Base-by-base conservation (phyloP, 768 basidiomycete species). In the Suillus subluteus region DNA sequence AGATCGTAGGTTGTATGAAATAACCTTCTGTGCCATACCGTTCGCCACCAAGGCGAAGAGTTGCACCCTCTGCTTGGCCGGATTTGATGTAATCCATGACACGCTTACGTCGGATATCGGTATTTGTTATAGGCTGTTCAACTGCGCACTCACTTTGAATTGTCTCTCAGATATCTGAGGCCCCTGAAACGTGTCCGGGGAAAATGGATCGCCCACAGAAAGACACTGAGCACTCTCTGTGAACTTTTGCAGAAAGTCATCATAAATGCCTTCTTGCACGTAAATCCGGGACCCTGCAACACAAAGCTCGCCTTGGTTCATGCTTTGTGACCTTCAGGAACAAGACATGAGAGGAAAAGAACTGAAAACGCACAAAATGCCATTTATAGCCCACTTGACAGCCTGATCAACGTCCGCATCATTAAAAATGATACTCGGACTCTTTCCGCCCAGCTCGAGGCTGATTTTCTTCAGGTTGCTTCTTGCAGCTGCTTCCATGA, bases 21-120 rank as follows among this genome's bases (percentile, higher is more conserved):
- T 83, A 94, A 2, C 91, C 88, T 66, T 86, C 84, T 3, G 72
- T 75, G 8, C 90, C 90, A 69, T 82, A 79, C 37, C 84, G 84
- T 35, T 82, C 79, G 23, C 94, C 93, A 11, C 93, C 94, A 5
- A 79, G 65, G 70, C 86, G 83, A 13, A 91, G 77, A n/a, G 77
- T 90, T 0, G 93, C 94, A 37, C 94, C 94, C 26, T 88, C 84
- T 21, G 83, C 74, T 73, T 87, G 89, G 2, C 94, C 94, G 6
- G 87, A 85, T 37, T 91, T 74, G 76, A 96, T 94, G 80, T 94
- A 95, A 12, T 75, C 78, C 85, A 93, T 87, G 67, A 95, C 85
- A 63, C 90, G 89, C 89, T 91, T 92, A 73, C 92, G 93, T 77
- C 96, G 95, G 35, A 79, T 77, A 92, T 93, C 40, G 92, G 94